phyloP scores from a whole-genome alignment of 257 asterid species.

The Plantago elongata region DNA sequence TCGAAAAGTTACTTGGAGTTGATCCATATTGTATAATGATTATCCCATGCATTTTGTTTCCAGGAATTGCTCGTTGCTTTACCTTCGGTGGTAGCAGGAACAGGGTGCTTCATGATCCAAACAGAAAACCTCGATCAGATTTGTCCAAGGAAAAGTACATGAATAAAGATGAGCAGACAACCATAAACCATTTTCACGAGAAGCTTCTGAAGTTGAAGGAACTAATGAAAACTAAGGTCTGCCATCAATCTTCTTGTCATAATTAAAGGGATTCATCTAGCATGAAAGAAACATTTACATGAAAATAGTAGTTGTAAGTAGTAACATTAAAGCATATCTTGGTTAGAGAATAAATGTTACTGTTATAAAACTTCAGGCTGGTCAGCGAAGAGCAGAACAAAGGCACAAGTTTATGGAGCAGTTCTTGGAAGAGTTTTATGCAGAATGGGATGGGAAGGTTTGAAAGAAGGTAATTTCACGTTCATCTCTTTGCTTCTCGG shows the following conservation, averaged over 20 bases:
- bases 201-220: slow-evolving; percentile 88
- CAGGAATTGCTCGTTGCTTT: slow-evolving; percentile 94
- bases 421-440: slow-evolving; percentile 67
- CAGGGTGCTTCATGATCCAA: slow-evolving; percentile 71
- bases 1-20: neutral
- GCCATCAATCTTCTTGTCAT: neutral
- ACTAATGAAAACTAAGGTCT: slow-evolving; percentile 83
- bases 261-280: neutral
- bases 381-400: slow-evolving; percentile 66
- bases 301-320: no score
- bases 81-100: slow-evolving; percentile 92
- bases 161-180: slow-evolving; percentile 86
- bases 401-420: slow-evolving; percentile 93
- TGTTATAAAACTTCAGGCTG: slow-evolving; percentile 54
- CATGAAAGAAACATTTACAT: neutral
- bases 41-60: slow-evolving; percentile 9
- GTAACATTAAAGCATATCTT: neutral
- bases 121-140: slow-evolving; percentile 62
- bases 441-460: slow-evolving; percentile 92
- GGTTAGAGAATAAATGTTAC: neutral
- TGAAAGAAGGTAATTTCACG: slow-evolving; percentile 27
- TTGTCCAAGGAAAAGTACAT: slow-evolving; percentile 80
- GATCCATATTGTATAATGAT: slow-evolving; percentile 5
- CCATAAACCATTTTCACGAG: slow-evolving; percentile 63
- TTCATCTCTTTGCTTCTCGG: neutral